Base-by-base conservation (phyloP, 768 basidiomycete species). In the Kwoniella heveanensis region DNA sequence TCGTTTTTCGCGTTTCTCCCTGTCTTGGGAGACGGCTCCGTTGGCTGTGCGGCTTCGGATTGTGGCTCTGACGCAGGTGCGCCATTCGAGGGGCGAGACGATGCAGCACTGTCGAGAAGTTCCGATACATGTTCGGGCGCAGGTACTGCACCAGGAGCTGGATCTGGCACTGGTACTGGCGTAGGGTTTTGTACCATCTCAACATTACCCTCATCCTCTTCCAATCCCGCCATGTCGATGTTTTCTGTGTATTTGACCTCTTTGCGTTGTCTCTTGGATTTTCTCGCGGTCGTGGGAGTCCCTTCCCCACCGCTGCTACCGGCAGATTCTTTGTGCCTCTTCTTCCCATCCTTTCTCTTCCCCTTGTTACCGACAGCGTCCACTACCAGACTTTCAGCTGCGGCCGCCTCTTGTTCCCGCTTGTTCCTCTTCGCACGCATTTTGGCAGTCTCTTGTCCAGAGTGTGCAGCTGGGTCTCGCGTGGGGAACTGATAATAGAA, bases 351-450 rank as follows among this genome's bases (percentile, higher is more conserved):
- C 54, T 46, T 26, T 9, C 32, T 25, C 76, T 77, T 58, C 51
- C 67, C 39, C 30, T 67, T 68, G 58, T 60, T 47, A 65, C 50
- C 50, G 19, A 36, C 19, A 64, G 61, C n/a, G n/a, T n/a, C n/a
- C n/a, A n/a, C n/a, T n/a, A n/a, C n/a, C n/a, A n/a, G n/a, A n/a
- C n/a, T 32, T 30, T 64, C 67, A 59, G 69, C 73, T 78, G 62
- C 62, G 78, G 64, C 81, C 84, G 71, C 68, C 70, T 50, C 55
- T 0, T 57, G 73, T 36, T 55, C 61, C 25, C 46, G 19, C 64
- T 62, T 67, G 24, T 53, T 39, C 58, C 57, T 58, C 30, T 55
- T 50, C 15, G 52, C 19, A 24, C 13, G 53, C 24, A 37, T 57
- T 7, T 57, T 54, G 56, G 25, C 39, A 13, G 29, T 30, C 17